Evolutionary conservation across 352 stramenopile genomes (phyloP).

Genomic region (Globisporangium paddicum): DNA sequence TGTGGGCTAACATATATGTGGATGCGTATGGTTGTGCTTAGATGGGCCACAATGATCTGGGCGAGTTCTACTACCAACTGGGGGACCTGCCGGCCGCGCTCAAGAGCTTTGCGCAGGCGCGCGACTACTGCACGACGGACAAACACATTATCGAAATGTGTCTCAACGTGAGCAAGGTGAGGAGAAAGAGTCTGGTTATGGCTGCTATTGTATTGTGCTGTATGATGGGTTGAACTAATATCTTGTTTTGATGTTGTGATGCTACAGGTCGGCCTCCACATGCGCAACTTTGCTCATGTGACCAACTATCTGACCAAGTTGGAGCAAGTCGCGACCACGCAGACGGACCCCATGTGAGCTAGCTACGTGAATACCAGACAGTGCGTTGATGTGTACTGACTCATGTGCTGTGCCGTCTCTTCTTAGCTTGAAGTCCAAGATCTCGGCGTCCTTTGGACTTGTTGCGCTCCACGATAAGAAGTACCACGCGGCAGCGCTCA

Average conservation of each 20-base stretch:
- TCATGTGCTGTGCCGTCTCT: background rate
- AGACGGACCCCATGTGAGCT: conserved; percentile 65
- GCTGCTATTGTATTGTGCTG: background rate
- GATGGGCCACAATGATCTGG: conserved; percentile 88
- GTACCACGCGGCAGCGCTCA: conserved; percentile 68
- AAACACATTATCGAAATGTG: conserved; percentile 90
- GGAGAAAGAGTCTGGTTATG: background rate
- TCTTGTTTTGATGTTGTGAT: background rate
- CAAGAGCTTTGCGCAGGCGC: conserved; percentile 82
- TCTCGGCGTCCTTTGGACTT: conserved; percentile 70
- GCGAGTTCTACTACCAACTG: conserved; percentile 84
- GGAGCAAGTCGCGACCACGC: conserved; percentile 65
- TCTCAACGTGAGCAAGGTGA: conserved; percentile 85
- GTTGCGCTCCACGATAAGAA: conserved; percentile 79
- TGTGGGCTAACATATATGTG: background rate
- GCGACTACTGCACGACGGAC: conserved; percentile 89
- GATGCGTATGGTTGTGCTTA: conserved; percentile 13
- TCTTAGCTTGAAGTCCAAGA: conserved; percentile 75
- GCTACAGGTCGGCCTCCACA: conserved; percentile 62
- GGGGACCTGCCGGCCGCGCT: conserved; percentile 70
- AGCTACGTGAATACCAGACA: background rate
- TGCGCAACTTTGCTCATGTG: conserved; percentile 83
- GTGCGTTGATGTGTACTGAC: background rate
- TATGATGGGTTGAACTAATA: background rate
- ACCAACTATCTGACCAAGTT: conserved; percentile 87